Conservation (phyloP, 1,284 basidiomycete species). For the Papiliotrema nemorosa region DNA sequence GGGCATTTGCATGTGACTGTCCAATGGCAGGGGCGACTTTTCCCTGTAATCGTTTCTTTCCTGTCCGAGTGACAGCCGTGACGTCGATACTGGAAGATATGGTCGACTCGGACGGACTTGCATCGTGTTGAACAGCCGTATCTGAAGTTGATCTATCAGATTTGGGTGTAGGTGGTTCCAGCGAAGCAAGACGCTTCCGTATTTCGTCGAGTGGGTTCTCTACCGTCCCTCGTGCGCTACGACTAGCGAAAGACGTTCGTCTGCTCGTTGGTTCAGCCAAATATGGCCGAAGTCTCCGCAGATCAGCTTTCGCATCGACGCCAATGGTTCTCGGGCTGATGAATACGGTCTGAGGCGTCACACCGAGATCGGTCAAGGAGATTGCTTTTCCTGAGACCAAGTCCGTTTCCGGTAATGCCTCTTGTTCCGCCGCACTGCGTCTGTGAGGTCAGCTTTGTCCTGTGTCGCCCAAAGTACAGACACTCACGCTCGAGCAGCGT, state of each 20-base stretch:
- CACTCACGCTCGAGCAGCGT: slow-evolving; percentile 59
- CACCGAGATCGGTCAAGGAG: slow-evolving; percentile 70
- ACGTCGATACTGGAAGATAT: slow-evolving; percentile 37
- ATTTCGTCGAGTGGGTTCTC: slow-evolving; percentile 44
- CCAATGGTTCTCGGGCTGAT: slow-evolving; percentile 57
- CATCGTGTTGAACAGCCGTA: slow-evolving; percentile 6
- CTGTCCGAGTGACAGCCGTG: slow-evolving; percentile 15
- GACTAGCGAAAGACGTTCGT: slow-evolving; percentile 39
- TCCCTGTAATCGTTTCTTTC: slow-evolving; percentile 52
- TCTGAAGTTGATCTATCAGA: slow-evolving; percentile 6
- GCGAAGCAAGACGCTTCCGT: slow-evolving; percentile 31
- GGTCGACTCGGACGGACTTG: slow-evolving; percentile 35
- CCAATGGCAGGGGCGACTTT: slow-evolving; percentile 81
- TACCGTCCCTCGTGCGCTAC: slow-evolving; percentile 29
- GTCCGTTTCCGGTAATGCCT: slow-evolving; percentile 18
- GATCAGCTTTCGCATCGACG: slow-evolving; percentile 36
- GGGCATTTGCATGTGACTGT: slow-evolving; percentile 70
- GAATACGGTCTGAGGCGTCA: slow-evolving; percentile 95
- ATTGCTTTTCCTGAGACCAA: slow-evolving; percentile 44
- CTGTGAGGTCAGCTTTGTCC: slow-evolving; percentile 15
- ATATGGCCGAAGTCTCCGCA: slow-evolving; percentile 34
- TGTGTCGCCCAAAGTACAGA: neutral
- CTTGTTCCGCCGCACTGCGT: slow-evolving; percentile 22
- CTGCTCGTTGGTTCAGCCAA: slow-evolving; percentile 28
- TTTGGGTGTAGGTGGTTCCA: slow-evolving; percentile 27